These are phyloP conservation scores for Suillus plorans DNA, from an alignment of 768 basidiomycete species.

Conservation along the genomic window DNA sequence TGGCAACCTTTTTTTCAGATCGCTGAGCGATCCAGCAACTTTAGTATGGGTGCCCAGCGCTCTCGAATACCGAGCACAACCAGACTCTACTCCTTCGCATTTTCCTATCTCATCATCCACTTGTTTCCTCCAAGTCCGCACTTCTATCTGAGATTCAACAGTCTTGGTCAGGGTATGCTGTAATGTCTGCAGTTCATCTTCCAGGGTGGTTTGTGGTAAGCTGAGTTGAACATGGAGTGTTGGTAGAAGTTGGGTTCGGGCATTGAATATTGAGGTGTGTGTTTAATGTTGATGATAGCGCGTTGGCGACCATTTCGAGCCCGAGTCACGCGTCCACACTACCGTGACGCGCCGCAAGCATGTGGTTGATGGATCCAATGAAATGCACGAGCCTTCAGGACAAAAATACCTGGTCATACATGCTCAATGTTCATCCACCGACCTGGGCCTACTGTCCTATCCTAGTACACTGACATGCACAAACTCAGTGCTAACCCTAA, in stretches of 20 bases:
- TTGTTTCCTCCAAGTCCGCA: conserved; percentile 55
- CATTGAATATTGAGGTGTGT: no score
- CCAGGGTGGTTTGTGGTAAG: conserved; percentile 72
- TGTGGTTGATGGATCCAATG: not conserved
- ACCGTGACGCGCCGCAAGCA: not conserved
- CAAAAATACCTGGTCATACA: no score
- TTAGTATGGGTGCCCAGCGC: conserved; percentile 75
- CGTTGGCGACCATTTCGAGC: not conserved
- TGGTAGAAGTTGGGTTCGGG: conserved; percentile 81
- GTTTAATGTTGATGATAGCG: conserved; percentile 71
- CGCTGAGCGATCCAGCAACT: conserved; percentile 60
- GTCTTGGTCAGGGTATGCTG: conserved; percentile 74
- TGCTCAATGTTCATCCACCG: not conserved
- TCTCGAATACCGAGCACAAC: conserved; percentile 64
- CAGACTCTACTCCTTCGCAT: conserved; percentile 60
- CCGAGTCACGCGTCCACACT: not conserved
- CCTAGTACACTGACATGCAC: not conserved
- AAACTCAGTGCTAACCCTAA: not conserved
- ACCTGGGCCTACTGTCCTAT: no score
- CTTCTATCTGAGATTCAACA: conserved; percentile 71
- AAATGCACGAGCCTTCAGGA: not conserved
- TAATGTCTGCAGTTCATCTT: conserved; percentile 74
- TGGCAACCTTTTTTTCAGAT: conserved; percentile 73
- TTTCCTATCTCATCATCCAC: conserved; percentile 72
- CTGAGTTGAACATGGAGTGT: conserved; percentile 83